phyloP scores from a whole-genome alignment of 345 rosid genomes.

The Salix purpurea region DNA sequence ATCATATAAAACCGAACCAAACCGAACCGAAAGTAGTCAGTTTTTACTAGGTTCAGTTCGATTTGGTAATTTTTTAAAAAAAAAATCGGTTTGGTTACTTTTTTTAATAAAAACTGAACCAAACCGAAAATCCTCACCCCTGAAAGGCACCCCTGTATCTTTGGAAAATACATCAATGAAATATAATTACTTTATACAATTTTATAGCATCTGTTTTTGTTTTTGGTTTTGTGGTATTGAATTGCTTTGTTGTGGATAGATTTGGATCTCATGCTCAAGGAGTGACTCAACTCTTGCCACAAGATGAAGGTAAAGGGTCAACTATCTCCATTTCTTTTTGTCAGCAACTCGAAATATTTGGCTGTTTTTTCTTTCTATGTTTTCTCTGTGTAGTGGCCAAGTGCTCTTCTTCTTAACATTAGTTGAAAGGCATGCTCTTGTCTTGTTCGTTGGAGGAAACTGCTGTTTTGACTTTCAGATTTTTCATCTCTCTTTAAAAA shows the following conservation, averaged over 20 bases:
- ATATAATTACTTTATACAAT: no score
- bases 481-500: background rate
- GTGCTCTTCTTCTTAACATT: background rate
- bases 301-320: slow-evolving; percentile 45
- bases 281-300: slow-evolving; percentile 27
- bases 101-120: no score
- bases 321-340: background rate
- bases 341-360: background rate
- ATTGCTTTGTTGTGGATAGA: slow-evolving; percentile 10
- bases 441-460: background rate
- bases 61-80: no score
- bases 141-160: no score
- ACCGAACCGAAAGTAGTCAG: no score
- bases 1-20: no score
- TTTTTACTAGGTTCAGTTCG: no score
- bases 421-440: background rate
- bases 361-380: background rate
- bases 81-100: no score
- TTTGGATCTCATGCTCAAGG: slow-evolving; percentile 45
- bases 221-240: slow-evolving; percentile 26
- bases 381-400: background rate
- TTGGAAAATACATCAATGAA: no score
- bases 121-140: no score
- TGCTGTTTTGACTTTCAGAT: background rate
- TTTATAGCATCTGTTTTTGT: slow-evolving; percentile 10